Percentiles rank a stretch among this genome's conserved stretches.
phyloP scores from a whole-genome alignment of 768 basidiomycete genomes.

The Trametes coccinea region DNA sequence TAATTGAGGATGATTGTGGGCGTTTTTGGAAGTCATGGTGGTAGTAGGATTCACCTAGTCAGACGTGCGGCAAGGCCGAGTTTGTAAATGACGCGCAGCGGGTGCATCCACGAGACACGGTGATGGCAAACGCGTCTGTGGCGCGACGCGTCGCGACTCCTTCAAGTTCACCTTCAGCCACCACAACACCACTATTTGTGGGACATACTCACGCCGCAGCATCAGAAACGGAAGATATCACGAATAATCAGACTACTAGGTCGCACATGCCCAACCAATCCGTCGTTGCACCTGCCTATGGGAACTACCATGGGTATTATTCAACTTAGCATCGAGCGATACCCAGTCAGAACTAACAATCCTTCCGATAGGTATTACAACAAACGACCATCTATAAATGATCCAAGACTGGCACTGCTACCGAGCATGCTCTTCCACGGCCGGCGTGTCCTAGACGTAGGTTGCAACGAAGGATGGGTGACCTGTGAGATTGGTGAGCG shows the following conservation, averaged over 20 bases:
- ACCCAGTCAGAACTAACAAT: not conserved
- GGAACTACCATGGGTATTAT: slow-evolving; percentile 70
- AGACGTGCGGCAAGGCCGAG: too few relatives aligned
- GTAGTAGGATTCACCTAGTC: too few relatives aligned
- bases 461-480: slow-evolving; percentile 86
- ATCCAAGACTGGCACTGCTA: slow-evolving; percentile 67
- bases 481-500: slow-evolving; percentile 79
- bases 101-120: too few relatives aligned
- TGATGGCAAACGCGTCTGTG: too few relatives aligned
- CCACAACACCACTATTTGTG: too few relatives aligned
- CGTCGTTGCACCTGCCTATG: slow-evolving; percentile 48
- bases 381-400: slow-evolving; percentile 62
- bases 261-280: not conserved
- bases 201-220: too few relatives aligned
- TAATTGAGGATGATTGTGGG: too few relatives aligned
- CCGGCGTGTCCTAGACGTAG: slow-evolving; percentile 74
- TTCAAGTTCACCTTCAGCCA: not conserved
- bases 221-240: too few relatives aligned
- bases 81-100: too few relatives aligned
- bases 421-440: slow-evolving; percentile 52
- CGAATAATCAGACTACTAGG: too few relatives aligned
- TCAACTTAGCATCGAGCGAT: not conserved
- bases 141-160: too few relatives aligned
- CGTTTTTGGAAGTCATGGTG: too few relatives aligned
- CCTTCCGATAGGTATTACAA: slow-evolving; percentile 62